These are phyloP conservation scores for Penicillium sp. DNA, from an alignment of 2,329 filamentous ascomycete genomes.

Conservation along the genomic window DNA sequence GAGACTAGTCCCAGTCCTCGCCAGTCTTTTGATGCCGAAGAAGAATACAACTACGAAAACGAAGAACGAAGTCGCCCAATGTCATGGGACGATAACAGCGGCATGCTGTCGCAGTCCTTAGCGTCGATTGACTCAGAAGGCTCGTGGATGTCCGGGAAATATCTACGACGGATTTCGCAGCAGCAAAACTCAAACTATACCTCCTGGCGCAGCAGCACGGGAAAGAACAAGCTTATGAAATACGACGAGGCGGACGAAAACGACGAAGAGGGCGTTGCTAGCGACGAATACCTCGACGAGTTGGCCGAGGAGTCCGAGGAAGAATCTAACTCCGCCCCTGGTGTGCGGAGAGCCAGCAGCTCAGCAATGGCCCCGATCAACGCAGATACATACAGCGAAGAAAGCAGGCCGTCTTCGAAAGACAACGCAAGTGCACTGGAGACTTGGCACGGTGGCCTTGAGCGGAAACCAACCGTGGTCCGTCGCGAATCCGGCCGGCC, in stretches of 20 bases:
- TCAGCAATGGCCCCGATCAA: constrained; percentile 52
- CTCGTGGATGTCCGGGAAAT: constrained; percentile 86
- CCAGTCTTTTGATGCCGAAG: constrained; percentile 24
- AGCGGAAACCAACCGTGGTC: constrained; percentile 61
- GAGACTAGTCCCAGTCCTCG: constrained; percentile 16
- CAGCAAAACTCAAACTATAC: constrained; percentile 29
- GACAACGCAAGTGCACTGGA: constrained; percentile 31
- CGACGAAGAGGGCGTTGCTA: constrained; percentile 59
- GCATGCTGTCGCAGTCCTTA: constrained; percentile 70
- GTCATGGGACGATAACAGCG: constrained; percentile 40
- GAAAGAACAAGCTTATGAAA: constrained; percentile 47
- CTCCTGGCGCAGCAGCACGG: constrained; percentile 38
- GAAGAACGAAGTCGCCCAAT: constrained; percentile 25
- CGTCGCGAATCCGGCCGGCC: constrained; percentile 51
- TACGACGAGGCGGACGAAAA: constrained; percentile 46
- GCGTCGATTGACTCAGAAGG: constrained; percentile 94
- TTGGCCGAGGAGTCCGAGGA: constrained; percentile 37
- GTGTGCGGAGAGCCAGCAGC: constrained; percentile 40
- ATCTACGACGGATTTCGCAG: constrained; percentile 48
- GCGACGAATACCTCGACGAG: constrained; percentile 55
- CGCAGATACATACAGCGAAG: constrained; percentile 43
- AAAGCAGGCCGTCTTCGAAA: constrained; percentile 14
- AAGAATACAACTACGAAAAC: constrained; percentile 30
- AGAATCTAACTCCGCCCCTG: constrained; percentile 24
- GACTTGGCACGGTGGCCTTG: constrained; percentile 51